Base-by-base conservation (phyloP, 176 grass and related monocot species). In the Paspalum notatum region DNA sequence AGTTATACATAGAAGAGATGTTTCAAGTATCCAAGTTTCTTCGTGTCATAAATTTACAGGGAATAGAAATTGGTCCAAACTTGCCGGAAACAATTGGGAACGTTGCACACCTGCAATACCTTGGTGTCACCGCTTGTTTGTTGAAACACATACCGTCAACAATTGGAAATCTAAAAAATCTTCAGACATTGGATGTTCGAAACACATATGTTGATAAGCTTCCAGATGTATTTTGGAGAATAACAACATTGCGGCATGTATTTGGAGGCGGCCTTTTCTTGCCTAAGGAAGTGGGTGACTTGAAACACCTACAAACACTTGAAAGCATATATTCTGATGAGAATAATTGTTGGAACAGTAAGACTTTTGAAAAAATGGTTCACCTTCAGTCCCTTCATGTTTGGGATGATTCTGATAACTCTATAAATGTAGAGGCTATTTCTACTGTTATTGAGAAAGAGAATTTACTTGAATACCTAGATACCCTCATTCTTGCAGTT, bases 111-210 rank as follows among this genome's bases (percentile, higher is more conserved):
- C 26, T 84, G 3, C 82, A 69, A 11, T 84, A 68, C 52, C 82
- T 84, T 38, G 62, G 51, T 9, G 73, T 84, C 16, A 76, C 62
- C 12, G 15, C 40, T 7, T 67, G 72, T 25, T 76, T 40, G 18
- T 49, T 84, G 39, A 1, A 17, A 15, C 0, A 11, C 4, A 57
- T 84, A 18, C 62, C 51, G 1, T 1, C 18, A 0, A 48, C 60
- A 20, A 59, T 68, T 40, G 51, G 18, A 42, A 38, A 46, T 4
- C 63, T 84, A 6, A 57, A 10, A 18, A 38, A 27, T 11, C 72
- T 84, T n/a, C 62, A 83, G 20, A 83, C 62, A 17, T 13, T 68
- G 2, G 81, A 83, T 83, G 50, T 83, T 14, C 72, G 72, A 8
- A 5, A 21, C 17, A 75, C 51, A 18, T 12, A 0, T 42, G 72